Evolutionary conservation across 2,329 filamentous ascomycete species (phyloP), one percentile per base, ranked within the genome.

Genomic region (Apiospora kogelbergensis): DNA sequence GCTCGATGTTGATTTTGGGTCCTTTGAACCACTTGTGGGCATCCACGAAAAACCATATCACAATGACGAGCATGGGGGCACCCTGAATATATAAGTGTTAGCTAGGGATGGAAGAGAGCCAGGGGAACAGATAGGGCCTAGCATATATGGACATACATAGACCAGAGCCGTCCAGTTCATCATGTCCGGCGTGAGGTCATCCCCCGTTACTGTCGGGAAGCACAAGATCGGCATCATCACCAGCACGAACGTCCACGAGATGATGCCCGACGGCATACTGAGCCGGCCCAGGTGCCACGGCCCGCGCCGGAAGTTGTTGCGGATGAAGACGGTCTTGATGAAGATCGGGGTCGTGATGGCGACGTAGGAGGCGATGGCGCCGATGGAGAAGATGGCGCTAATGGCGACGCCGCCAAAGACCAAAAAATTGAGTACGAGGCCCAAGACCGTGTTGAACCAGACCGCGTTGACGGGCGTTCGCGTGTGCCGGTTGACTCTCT

Each of bases 101-200:
- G 45, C 11, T 5, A 22, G 6, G 26, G 15, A 13, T 2, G 5
- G 15, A 2, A 5, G 40, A 42, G 40, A 42, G 40, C 11, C 11
- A 15, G 7, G 40, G 15, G 11, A 15, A 42, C 4, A 3, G 15
- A 15, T 15, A 2, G 3, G 13, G 15, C 3, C 40, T 15, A 15
- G 11, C 1, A 15, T 42, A 42, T 42, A 48, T n/a, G 5, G 41
- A 74, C 76, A 72, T 68, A 78, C 76, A 68, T 78, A 92, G 10
- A 91, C 89, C 30, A 92, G 80, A 72, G 83, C 86, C 1, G 90
- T 91, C 88, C 90, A 93, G 75, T 93, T 92, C 90, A 92, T 92
- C 7, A 80, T 74, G 2, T 76, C 69, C 3, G 72, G 74, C 11
- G 84, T 83, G 66, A 92, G 76, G 73, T 91, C 81, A 0, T 76